A percentile compares a stretch with the other conserved stretches of the same genome.
Evolutionary conservation across 2,329 filamentous ascomycete species (phyloP).

Genomic region (Diaporthe citri): DNA sequence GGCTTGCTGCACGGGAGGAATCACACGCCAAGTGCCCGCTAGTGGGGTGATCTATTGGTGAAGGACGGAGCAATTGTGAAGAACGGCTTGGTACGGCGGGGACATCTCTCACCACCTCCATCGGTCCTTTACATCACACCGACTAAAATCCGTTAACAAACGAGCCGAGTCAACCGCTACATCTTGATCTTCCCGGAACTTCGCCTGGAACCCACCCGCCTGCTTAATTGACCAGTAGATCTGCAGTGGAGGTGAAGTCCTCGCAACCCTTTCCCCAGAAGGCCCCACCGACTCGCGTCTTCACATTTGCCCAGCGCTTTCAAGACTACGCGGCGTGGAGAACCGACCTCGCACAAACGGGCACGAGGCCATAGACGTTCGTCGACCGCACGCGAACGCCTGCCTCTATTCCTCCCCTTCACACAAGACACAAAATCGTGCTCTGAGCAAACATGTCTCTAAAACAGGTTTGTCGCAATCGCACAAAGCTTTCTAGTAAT

Average conservation of each 20-base stretch:
- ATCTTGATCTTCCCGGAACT: slow-evolving; percentile 12
- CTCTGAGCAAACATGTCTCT: slow-evolving; percentile 52
- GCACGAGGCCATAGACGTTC: slow-evolving; percentile 34
- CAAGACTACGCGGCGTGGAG: slow-evolving; percentile 22
- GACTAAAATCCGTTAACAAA: slow-evolving; percentile 22
- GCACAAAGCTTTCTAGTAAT: not conserved
- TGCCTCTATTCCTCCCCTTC: not conserved
- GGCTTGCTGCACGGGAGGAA: slow-evolving; percentile 18
- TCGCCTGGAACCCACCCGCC: slow-evolving; percentile 29
- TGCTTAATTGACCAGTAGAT: slow-evolving; percentile 24
- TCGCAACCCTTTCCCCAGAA: slow-evolving; percentile 25
- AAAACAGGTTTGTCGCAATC: slow-evolving; percentile 52
- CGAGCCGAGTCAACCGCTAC: slow-evolving; percentile 22
- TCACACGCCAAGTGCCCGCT: slow-evolving; percentile 40
- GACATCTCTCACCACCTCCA: slow-evolving; percentile 35
- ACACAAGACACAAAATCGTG: not conserved
- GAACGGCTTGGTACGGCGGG: slow-evolving; percentile 36
- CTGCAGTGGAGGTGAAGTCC: slow-evolving; percentile 8
- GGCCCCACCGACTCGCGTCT: slow-evolving; percentile 28
- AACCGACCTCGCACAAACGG: not conserved
- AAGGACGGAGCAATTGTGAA: slow-evolving; percentile 26
- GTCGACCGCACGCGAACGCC: slow-evolving; percentile 32
- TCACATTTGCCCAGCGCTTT: slow-evolving; percentile 32
- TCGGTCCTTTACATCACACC: slow-evolving; percentile 36
- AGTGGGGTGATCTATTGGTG: slow-evolving; percentile 35